phyloP scores from a whole-genome alignment of 2,329 filamentous ascomycete genomes.

The Metarhizium brunneum region DNA sequence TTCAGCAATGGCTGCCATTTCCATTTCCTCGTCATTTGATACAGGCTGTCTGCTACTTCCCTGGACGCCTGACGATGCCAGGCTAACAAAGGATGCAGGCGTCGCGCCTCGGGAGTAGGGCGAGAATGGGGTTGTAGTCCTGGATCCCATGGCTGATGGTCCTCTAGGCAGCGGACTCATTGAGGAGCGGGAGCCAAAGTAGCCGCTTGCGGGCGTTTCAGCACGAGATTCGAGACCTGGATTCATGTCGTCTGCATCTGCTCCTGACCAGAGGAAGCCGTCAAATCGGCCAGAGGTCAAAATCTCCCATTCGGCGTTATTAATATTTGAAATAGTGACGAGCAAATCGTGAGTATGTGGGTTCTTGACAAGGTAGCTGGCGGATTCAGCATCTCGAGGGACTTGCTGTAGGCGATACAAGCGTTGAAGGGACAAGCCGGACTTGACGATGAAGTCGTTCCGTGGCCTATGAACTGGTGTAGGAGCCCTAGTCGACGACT shows the following conservation, averaged over 20 bases:
- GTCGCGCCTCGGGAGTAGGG: constrained; percentile 48
- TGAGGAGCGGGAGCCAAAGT: constrained; percentile 25
- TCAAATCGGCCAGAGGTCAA: constrained; percentile 89
- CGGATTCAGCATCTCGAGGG: constrained; percentile 78
- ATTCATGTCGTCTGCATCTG: constrained; percentile 49
- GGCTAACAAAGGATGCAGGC: constrained; percentile 48
- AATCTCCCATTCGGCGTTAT: constrained; percentile 92
- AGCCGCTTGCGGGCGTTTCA: constrained; percentile 43
- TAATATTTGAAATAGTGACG: constrained; percentile 79
- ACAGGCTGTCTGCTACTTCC: constrained; percentile 48
- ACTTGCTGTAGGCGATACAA: constrained; percentile 66
- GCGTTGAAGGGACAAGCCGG: constrained; percentile 70
- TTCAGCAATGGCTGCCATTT: constrained; percentile 82
- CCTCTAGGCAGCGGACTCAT: constrained; percentile 32
- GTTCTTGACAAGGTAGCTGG: constrained; percentile 79
- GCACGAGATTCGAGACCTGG: constrained; percentile 41
- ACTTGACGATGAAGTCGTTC: constrained; percentile 67
- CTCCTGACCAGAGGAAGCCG: constrained; percentile 89
- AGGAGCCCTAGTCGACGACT: constrained; percentile 51
- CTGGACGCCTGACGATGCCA: constrained; percentile 36
- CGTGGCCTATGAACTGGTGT: constrained; percentile 57
- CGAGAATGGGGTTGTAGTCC: constrained; percentile 39
- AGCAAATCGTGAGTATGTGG: constrained; percentile 75
- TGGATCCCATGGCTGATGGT: constrained; percentile 32
- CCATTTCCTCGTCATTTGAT: constrained; percentile 86